Conservation (phyloP, 441 rosid species). For the Eugenia klotzschiana region DNA sequence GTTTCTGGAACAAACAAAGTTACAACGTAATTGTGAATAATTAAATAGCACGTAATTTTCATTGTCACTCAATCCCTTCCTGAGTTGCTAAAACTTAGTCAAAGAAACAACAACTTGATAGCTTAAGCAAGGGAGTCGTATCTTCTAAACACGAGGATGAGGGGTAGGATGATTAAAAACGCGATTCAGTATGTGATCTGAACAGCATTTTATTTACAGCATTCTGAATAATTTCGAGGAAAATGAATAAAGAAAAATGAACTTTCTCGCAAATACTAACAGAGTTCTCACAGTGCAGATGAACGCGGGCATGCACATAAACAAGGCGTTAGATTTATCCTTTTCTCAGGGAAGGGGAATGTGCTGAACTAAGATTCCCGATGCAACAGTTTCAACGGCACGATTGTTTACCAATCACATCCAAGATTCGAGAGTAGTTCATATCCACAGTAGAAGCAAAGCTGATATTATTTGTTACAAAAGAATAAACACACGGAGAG, state of each 20-base stretch:
- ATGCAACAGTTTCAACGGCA: neutral
- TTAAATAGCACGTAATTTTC: neutral
- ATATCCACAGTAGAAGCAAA: neutral
- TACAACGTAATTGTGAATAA: neutral
- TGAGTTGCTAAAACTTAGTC: neutral
- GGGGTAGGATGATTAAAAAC: neutral
- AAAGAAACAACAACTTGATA: neutral
- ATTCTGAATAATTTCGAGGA: neutral
- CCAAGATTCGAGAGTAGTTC: neutral
- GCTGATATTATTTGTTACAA: neutral
- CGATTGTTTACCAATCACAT: neutral
- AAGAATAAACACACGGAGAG: neutral
- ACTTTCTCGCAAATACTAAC: neutral
- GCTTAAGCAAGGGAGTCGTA: neutral
- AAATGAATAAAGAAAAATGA: neutral
- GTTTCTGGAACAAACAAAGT: conserved; percentile 41
- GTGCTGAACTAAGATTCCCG: neutral
- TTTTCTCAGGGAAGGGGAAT: neutral
- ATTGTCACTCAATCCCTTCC: neutral
- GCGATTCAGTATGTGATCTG: neutral
- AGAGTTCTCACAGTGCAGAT: neutral
- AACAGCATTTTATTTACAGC: neutral
- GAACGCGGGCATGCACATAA: neutral
- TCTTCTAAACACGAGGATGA: neutral
- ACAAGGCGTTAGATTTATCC: neutral